Conservation (phyloP, 768 basidiomycete species). For the Harrya chromipes region DNA sequence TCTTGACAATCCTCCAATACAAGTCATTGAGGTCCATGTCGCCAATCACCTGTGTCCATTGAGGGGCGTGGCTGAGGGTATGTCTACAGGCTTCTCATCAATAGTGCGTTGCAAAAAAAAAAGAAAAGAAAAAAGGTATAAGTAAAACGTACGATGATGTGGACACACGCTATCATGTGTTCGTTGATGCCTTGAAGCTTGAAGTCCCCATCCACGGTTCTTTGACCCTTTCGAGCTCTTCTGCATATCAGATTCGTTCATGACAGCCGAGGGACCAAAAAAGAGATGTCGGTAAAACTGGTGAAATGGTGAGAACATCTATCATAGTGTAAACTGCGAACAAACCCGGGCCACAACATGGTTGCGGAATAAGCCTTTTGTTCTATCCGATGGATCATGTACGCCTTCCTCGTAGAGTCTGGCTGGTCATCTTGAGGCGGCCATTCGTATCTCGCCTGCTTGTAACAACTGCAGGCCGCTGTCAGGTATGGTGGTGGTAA, state of each 20-base stretch:
- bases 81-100: neutral
- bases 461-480: neutral
- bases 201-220: neutral
- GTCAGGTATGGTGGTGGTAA: neutral
- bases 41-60: neutral
- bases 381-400: neutral
- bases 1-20: neutral
- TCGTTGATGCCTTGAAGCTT: neutral
- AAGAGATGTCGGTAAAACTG: constrained; percentile 7
- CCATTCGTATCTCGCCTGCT: neutral
- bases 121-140: no score
- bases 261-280: no score
- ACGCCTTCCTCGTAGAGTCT: neutral
- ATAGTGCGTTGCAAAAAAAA: no score
- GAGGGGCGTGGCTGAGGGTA: constrained; percentile 1
- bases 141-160: neutral
- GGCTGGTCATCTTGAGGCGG: neutral
- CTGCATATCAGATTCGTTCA: neutral
- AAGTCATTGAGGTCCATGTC: constrained; percentile 1
- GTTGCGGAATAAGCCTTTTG: neutral
- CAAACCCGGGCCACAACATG: neutral
- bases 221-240: neutral
- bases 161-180: constrained; percentile 1
- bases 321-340: neutral
- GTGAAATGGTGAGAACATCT: neutral